Evolutionary conservation across 768 basidiomycete genomes (phyloP), one percentile per base, ranked within the genome.

Genomic region (Dendrothele bispora): DNA sequence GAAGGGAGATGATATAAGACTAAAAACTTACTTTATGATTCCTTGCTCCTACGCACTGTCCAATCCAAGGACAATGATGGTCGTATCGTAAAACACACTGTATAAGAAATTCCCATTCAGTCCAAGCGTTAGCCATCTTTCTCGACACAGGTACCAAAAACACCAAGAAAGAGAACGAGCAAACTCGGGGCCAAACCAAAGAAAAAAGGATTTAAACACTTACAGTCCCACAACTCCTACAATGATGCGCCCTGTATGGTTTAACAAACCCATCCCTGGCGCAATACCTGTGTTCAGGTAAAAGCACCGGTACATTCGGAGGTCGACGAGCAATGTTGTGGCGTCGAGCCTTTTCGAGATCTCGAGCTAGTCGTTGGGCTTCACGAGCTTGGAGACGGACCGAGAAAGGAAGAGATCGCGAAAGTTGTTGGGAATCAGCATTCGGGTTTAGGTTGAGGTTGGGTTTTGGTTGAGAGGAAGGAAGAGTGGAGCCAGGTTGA

Each of bases 11-110:
- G 18, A 38, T 37, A 32, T 35, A 24, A 15, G 48, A 12, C 47
- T 17, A 20, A 18, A 29, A 21, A 22, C 39, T 15, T 49, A 87
- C 90, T 67, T 92, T 93, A 55, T 95, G 88, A 61, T 98, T 98
- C 30, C 81, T 79, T 42, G 92, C 94, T 10, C 94, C 94, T 17
- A 97, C 91, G 55, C 94, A 98, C 59, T 93, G 90, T 10, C 94
- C 94, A 43, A 98, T 85, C 94, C 93, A 93, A 41, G 91, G 91
- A 67, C 91, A 94, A 59, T 94, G 91, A 65, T 94, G 91, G 59
- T 94, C 91, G 55, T 84, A 93, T 61, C 82, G 86, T 39, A 94
- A 62, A 5, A 93, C 73, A 58, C 91, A 93, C 86, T 91, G 53
- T 14, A 38, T n/a, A 36, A 28, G 49, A 35, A 21, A 56, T 50